These are phyloP conservation scores for Fraxinus platypoda DNA, from an alignment of 305 asterid genomes.

Conservation along the genomic window DNA sequence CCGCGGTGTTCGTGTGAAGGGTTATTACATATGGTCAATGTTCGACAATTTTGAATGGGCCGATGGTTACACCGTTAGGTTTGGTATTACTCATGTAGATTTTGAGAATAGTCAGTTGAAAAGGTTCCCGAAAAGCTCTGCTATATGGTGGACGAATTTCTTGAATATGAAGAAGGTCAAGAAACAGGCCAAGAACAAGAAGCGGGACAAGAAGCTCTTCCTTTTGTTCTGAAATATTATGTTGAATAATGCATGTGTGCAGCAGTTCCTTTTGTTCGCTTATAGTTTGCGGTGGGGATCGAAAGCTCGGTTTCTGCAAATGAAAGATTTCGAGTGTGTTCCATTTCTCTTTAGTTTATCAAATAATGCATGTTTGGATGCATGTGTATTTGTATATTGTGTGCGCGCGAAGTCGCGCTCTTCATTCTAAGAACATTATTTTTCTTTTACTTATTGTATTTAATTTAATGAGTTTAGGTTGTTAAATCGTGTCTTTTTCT, in stretches of 20 bases:
- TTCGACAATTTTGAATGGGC: conserved; percentile 32
- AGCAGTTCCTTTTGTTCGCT: neutral
- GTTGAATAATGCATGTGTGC: neutral
- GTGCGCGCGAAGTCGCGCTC: neutral
- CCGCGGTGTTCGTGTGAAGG: conserved; percentile 33
- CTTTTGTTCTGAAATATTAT: neutral
- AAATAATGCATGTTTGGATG: neutral
- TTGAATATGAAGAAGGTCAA: neutral
- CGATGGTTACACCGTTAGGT: conserved; percentile 27
- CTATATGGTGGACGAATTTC: neutral
- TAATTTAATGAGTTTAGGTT: neutral
- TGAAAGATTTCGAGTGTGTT: neutral
- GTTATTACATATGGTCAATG: conserved; percentile 32
- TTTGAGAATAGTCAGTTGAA: conserved; percentile 22
- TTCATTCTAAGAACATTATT: neutral
- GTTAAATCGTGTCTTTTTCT: neutral
- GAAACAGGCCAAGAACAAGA: neutral
- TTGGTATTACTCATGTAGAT: conserved; percentile 27
- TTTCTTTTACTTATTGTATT: neutral
- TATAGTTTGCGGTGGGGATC: neutral
- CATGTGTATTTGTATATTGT: neutral
- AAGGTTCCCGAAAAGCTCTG: conserved; percentile 11
- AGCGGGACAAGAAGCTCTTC: neutral
- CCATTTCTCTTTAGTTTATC: neutral
- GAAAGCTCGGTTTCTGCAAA: neutral